Conservation (phyloP, 495 filamentous ascomycete genomes). For the Achaetomiella virescens region DNA sequence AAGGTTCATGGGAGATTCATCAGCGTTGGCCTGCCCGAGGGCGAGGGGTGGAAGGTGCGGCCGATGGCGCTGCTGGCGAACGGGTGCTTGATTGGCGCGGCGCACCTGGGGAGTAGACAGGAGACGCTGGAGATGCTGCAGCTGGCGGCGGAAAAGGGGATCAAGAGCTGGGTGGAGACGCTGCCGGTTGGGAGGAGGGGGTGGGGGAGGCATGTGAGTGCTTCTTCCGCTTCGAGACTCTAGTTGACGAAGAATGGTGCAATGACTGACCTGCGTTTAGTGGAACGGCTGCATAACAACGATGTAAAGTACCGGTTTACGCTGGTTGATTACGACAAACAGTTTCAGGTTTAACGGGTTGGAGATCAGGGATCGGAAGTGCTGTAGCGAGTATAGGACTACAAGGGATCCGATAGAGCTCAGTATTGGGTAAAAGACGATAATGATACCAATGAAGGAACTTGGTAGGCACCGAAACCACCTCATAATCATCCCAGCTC, state of each 20-base stretch:
- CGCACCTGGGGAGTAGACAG: neutral
- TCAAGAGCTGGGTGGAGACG: neutral
- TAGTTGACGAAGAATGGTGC: neutral
- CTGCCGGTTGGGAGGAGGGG: neutral
- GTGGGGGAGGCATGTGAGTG: neutral
- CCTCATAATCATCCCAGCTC: too few species aligned
- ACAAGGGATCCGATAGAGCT: too few species aligned
- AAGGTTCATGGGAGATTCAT: neutral
- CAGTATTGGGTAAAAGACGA: too few species aligned
- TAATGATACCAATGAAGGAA: too few species aligned
- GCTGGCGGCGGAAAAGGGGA: neutral
- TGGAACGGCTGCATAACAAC: conserved; percentile 1
- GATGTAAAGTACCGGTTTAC: conserved; percentile 3
- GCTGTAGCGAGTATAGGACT: too few species aligned
- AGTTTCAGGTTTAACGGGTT: too few species aligned
- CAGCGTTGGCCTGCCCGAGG: neutral
- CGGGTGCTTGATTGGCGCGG: neutral
- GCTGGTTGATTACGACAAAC: conserved; percentile 1
- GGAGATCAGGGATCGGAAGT: too few species aligned
- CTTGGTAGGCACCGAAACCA: too few species aligned
- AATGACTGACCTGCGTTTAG: neutral
- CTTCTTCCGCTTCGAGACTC: neutral
- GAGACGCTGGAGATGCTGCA: neutral
- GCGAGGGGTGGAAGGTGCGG: neutral
- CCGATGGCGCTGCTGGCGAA: neutral